Base-by-base conservation (phyloP, 176 grass and related monocot species). In the Alloteropsis semialata region DNA sequence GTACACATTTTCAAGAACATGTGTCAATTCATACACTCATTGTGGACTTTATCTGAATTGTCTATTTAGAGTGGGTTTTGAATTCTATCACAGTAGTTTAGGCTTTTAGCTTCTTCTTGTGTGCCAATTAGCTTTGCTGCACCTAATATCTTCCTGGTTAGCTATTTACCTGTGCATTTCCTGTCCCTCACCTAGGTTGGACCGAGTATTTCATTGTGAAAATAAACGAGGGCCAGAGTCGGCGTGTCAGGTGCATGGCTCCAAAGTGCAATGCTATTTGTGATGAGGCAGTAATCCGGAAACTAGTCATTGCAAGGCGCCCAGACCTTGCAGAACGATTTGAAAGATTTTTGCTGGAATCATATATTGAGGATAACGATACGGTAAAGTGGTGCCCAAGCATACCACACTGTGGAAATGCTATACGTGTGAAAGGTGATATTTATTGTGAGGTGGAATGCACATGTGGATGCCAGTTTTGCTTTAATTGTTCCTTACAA, bases 341-440 rank as follows among this genome's bases (percentile, higher is more conserved):
- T 85, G 90, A 93, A 49, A 90, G 91, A 30, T 93, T 93, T 66
- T 84, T 97, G 65, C 78, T 93, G 66, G 91, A 97, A 87, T 97
- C 94, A 44, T 97, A 97, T 85, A 91, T 94, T 68, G 90, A 97
- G 76, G 94, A 97, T 64, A 97, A 97, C 76, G 87, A 97, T 80
- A 91, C 81, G 17, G 94, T 97, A 65, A 97, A 94, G 69, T 97
- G 94, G 94, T 97, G 94, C 81, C 94, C 94, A 17, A 93, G 90
- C 56, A 76, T 69, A 89, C 94, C 94, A 34, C 91, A 97, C 48
- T 97, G 90, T 83, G 94, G 94, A 54, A 97, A 93, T 83, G 94
- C 94, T 66, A 93, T 97, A 76, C 88, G 82, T 34, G 91, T 97
- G 65, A 87, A 97, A 70, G 91, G 89, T 83, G 90, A 97, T 89